Evolutionary conservation across 176 grass and related monocot species (phyloP), one percentile per base, ranked within the genome.

Genomic region (Carex littledalei): DNA sequence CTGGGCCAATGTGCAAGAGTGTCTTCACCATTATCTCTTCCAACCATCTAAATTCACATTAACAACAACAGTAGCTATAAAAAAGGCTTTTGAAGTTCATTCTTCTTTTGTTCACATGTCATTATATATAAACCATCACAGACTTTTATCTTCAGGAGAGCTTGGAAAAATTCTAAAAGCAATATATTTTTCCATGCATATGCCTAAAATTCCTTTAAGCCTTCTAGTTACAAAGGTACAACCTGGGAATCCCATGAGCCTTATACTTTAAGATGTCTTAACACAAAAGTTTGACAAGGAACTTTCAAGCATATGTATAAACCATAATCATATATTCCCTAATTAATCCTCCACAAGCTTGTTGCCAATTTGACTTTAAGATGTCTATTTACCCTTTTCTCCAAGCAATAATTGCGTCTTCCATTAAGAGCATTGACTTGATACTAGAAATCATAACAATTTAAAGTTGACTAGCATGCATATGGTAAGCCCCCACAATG

Each of bases 1-100:
- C 89, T 89, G 83, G 95, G 92, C 92, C 95, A 98, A 85, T 94
- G 95, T 54, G 92, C 95, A 84, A 98, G 88, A 13, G 95, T 94
- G 73, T 94, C 95, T 89, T 89, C 91, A 18, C 95, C 95, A 92
- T 94, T 98, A 86, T 92, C 89, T 93, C 87, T 91, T 81, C 92
- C 95, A 81, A 98, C 89, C 89, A 86, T 89, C 95, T 98, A 76
- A 82, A 73, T 53, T 67, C 58, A 85, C 71, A 62, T 85, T 91
- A 76, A 60, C 67, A 22, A 71, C 73, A 87, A 86, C 21, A 63
- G 18, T 61, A 81, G 8, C 34, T 62, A 81, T 61, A 60, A 76
- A 52, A 76, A 29, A n/a, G 14, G 31, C n/a, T 15, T 52, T 50
- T 22, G 2, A 26, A 75, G 9, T 52, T 24, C 47, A 50, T 52